These are phyloP conservation scores for Boletus sp. DNA, from an alignment of 768 basidiomycete genomes.

Conservation along the genomic window DNA sequence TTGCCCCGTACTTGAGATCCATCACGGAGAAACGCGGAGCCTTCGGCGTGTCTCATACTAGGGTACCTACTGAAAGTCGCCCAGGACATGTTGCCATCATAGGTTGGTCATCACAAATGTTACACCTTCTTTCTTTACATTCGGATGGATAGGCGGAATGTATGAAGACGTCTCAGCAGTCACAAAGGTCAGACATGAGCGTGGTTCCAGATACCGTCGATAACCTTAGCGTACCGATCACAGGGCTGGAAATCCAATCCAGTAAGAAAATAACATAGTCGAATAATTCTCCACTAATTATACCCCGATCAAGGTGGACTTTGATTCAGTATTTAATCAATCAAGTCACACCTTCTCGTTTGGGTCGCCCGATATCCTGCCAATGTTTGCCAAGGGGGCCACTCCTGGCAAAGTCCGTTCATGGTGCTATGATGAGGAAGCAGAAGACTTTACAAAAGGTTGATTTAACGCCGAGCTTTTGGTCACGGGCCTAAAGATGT, in stretches of 20 bases:
- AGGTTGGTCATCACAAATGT: constrained; percentile 39
- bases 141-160: constrained; percentile 66
- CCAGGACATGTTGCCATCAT: constrained; percentile 90
- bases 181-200: constrained; percentile 56
- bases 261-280: constrained; percentile 34
- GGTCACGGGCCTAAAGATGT: neutral
- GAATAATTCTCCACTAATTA: neutral
- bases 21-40: constrained; percentile 67
- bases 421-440: constrained; percentile 75
- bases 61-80: constrained; percentile 84
- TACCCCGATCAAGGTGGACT: constrained; percentile 49
- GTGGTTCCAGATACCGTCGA: neutral
- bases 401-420: constrained; percentile 64
- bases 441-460: constrained; percentile 89
- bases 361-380: constrained; percentile 85
- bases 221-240: constrained; percentile 1
- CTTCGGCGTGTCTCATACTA: constrained; percentile 83
- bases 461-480: neutral
- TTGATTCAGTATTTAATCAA: constrained; percentile 87
- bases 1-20: constrained; percentile 73
- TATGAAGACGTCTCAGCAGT: constrained; percentile 90
- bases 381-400: constrained; percentile 83
- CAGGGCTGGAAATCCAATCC: constrained; percentile 89
- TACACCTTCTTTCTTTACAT: constrained; percentile 4
- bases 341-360: constrained; percentile 78